Conservation (phyloP, 805 yeast species). For the Barnettozyma botsteinii region DNA sequence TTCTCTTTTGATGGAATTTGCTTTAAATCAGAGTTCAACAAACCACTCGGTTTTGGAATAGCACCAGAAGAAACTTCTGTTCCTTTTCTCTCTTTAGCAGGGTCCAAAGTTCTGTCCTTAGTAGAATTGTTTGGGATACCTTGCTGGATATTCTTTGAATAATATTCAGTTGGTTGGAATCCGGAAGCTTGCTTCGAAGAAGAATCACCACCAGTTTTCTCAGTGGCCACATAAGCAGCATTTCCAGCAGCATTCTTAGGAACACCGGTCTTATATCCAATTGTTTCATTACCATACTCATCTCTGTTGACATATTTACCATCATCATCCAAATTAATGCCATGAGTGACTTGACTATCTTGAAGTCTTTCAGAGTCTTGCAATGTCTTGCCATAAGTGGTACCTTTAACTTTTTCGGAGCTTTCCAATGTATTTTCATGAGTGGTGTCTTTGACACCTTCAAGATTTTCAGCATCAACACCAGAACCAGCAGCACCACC, state of each 20-base stretch:
- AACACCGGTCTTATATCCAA: conserved; percentile 16
- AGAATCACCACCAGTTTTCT: conserved; percentile 3
- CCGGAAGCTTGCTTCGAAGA: background rate
- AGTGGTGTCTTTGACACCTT: background rate
- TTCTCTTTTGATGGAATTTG: no score
- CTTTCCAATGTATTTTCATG: no score
- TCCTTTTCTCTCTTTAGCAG: background rate
- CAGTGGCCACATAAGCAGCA: conserved; percentile 15
- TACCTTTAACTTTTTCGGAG: no score
- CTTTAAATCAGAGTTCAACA: no score
- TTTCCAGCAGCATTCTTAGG: conserved; percentile 14
- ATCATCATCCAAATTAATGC: background rate
- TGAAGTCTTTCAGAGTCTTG: no score
- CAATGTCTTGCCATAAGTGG: conserved; percentile 5
- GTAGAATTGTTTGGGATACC: no score
- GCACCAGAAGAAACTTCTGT: background rate
- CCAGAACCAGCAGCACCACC: conserved; percentile 6
- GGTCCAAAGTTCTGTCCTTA: background rate
- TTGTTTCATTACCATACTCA: background rate
- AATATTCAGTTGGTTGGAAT: background rate
- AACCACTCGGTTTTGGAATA: background rate
- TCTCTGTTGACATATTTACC: conserved; percentile 2
- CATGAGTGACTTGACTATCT: no score
- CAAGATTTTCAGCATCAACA: conserved; percentile 10
- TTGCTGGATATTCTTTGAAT: no score